Base-by-base conservation (phyloP, 345 rosid species). In the Gossypium australe region DNA sequence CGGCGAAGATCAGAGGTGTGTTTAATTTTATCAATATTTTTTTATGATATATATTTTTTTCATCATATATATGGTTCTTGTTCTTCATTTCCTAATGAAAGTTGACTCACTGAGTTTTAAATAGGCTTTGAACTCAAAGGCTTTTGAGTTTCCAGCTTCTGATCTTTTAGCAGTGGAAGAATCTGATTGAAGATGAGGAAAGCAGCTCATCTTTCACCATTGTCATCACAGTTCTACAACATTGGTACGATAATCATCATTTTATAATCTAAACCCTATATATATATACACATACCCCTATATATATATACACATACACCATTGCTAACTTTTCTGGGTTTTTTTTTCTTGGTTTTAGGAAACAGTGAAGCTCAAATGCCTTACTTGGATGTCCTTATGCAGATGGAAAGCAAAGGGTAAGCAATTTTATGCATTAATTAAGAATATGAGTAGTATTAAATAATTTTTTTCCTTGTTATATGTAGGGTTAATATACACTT, bases 291-390 rank as follows among this genome's bases (percentile, higher is more conserved):
- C 20, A 0, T 14, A 49, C 53, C n/a, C n/a, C n/a, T n/a, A n/a
- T 14, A 11, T 49, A 34, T 5, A 6, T 49, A 14, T 3, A 49
- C n/a, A 58, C 20, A 0, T 14, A 49, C 53, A 49, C n/a, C 14
- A 14, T 61, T 7, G 4, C 13, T 47, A 9, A 49, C 9, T 20
- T 24, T 7, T 29, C 43, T 7, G n/a, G 29, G 5, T 18, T 49
- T 49, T 49, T 4, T 51, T 49, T 70, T 41, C 17, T 71, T 61
- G 20, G 47, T 70, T 71, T 73, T 83, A 89, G 90, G 85, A 63
- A 81, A 76, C 67, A 62, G 73, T 73, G 89, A 84, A 65, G 76
- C 69, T 73, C 82, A 78, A 81, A 70, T 72, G 79, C 79, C 83
- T 14, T 77, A 75, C 63, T 51, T 72, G 68, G 85, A 79, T 9